Percentiles rank a stretch among this genome's conserved stretches.
These are phyloP conservation scores for Trichoderma atrobrunneum DNA, from an alignment of 2,329 filamentous ascomycete species.

Conservation along the genomic window DNA sequence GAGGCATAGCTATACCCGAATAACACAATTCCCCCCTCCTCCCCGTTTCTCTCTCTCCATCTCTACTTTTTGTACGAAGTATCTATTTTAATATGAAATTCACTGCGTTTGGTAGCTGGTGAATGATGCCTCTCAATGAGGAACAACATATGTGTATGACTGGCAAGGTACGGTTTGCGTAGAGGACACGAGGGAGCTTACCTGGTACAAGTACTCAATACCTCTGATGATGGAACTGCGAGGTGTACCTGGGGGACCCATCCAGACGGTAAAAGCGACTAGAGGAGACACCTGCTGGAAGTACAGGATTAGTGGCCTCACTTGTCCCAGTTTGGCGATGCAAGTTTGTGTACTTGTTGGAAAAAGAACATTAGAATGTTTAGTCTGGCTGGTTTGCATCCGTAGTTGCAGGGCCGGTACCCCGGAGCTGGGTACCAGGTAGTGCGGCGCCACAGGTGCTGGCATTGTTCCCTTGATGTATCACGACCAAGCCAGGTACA, in stretches of 20 bases:
- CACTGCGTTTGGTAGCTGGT: neutral
- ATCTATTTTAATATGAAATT: neutral
- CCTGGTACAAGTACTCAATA: neutral
- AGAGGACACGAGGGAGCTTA: neutral
- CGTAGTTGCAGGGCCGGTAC: neutral
- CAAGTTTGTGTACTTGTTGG: neutral
- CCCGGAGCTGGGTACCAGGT: neutral
- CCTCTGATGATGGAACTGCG: neutral
- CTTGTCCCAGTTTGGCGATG: slow-evolving; percentile 8
- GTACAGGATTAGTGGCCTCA: slow-evolving; percentile 8
- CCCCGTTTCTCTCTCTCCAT: neutral
- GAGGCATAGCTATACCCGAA: slow-evolving; percentile 21
- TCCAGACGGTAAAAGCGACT: neutral
- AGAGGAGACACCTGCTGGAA: neutral
- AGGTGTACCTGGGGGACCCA: neutral
- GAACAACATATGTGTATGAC: no score
- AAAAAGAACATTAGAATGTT: neutral
- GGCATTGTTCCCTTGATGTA: neutral
- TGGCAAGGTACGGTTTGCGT: neutral
- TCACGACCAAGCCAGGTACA: neutral
- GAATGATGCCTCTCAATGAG: neutral
- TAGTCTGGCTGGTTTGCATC: slow-evolving; percentile 6
- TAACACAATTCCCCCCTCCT: neutral
- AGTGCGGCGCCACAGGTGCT: slow-evolving; percentile 7
- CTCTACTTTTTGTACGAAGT: neutral